Base-by-base conservation (phyloP, 257 asterid genomes). In the Fraxinus cuspidata region DNA sequence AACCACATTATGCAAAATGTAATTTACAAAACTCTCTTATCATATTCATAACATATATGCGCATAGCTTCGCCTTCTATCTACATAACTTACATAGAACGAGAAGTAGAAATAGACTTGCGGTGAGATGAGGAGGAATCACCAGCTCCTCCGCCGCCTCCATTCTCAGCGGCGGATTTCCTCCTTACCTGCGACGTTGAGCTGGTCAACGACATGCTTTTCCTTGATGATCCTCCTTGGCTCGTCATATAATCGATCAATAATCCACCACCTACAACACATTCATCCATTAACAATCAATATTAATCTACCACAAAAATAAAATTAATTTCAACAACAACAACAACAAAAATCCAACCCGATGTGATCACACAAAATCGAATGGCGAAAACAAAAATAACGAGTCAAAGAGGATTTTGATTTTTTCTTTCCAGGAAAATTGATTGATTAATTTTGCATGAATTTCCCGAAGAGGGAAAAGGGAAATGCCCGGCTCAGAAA, bases 191-290 rank as follows among this genome's bases (percentile, higher is more conserved):
- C 58, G 92, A 82, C 72, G 90, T 47, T 34, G 95, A 76, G 80
- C 80, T 83, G 74, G 90, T 76, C 90, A 88, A 73, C 65, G 96
- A 82, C 78, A 79, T 32, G 80, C 97, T 92, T 82, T 91, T 88
- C 87, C 96, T 80, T 66, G 95, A 82, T 74, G 87, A 73, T 35
- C 95, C 93, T 70, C 92, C 94, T 76, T 90, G 96, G 86, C 96
- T 80, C 87, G 88, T 79, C 89, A 89, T 86, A 84, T 78, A 56
- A 73, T 75, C 89, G 86, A 87, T 87, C 74, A 77, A 70, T 64
- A 76, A 79, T 75, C 81, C 86, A 79, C 87, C 56, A 47, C 56
- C 56, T 47, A 42, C 5, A 42, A 42, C n/a, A 13, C 56, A 16
- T 47, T 13, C 56, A 47, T 15, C n/a, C 56, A 47, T 15, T 47